Base-by-base conservation (phyloP, 225 moss, liverwort and hornwort genomes). In the Polytrichum commune region DNA sequence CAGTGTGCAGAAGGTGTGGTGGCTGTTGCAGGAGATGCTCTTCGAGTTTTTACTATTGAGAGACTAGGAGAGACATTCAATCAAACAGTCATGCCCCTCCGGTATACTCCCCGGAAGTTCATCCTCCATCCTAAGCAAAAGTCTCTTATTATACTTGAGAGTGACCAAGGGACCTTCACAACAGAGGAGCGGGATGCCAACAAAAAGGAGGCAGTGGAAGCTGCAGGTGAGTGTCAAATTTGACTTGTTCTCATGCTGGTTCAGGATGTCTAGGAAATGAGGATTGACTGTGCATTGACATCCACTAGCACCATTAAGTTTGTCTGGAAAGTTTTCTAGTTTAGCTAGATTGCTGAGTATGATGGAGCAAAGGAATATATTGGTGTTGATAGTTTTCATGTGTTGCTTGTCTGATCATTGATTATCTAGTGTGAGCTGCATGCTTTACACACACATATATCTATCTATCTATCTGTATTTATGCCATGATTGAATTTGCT, bases 1-100 rank as follows among this genome's bases (percentile, higher is more conserved):
- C 98, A 98, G 82, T 91, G 98, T 73, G 93, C 95, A 68, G 98
- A 98, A 84, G 95, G 98, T 78, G 95, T 98, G 19, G 98, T 98
- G 30, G 95, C 98, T 72, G 98, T 98, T 63, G 98, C 98, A 66
- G 70, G 78, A 66, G 95, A 98, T 82, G 98, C 95, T 4, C 88
- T 98, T 62, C 88, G 93, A 27, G 89, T 98, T 22, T 98, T 98
- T 63, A 98, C 98, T 7, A 89, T 98, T 46, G 98, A 98, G 84
- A 84, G 98, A 75, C 79, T 98, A 60, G 98, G 98, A 33, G 98
- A 98, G 78, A 93, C 98, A 20, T 98, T 98, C 62, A 98, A 98
- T 70, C 98, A 98, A 73, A 95, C 87, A 22, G 90, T 98, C 63
- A 80, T 98, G 78, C 95, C 98, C 10, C 89, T 98, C 66, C 90